These are phyloP conservation scores for Beauveria sp. DNA, from an alignment of 2,329 filamentous ascomycete species.

Conservation along the genomic window DNA sequence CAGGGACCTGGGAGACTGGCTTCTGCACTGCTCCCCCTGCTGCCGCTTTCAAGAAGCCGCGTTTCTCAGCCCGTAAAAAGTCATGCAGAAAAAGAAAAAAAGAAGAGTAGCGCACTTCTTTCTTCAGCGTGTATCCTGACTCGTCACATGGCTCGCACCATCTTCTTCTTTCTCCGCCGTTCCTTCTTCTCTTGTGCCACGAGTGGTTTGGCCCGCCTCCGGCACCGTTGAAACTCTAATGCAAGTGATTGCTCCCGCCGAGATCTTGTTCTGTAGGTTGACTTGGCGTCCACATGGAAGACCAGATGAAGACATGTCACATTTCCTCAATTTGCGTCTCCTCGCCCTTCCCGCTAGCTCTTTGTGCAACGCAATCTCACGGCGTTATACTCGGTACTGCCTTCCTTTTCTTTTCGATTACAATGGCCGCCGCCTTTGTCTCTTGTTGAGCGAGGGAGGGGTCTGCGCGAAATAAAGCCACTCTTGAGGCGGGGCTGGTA, in stretches of 20 bases:
- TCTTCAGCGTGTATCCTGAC: background rate
- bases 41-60: background rate
- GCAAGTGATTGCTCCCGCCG: background rate
- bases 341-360: background rate
- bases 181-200: background rate
- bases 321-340: background rate
- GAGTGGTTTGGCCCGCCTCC: background rate
- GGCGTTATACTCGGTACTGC: background rate
- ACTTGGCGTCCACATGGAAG: background rate
- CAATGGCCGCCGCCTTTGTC: background rate
- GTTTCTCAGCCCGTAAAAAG: background rate
- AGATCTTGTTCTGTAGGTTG: constrained; percentile 2
- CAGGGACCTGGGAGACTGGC: constrained; percentile 4
- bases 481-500: background rate
- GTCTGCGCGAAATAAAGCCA: constrained; percentile 1
- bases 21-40: background rate
- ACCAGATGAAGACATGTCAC: constrained; percentile 6
- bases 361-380: background rate
- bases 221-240: background rate
- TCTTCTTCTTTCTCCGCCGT: background rate
- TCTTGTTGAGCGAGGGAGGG: background rate
- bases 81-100: background rate
- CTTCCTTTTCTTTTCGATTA: background rate
- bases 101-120: background rate
- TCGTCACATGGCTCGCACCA: constrained; percentile 1